Percentiles rank a stretch among this genome's conserved stretches.
Conservation (phyloP, 768 basidiomycete species). For the Amyloporia xantha region DNA sequence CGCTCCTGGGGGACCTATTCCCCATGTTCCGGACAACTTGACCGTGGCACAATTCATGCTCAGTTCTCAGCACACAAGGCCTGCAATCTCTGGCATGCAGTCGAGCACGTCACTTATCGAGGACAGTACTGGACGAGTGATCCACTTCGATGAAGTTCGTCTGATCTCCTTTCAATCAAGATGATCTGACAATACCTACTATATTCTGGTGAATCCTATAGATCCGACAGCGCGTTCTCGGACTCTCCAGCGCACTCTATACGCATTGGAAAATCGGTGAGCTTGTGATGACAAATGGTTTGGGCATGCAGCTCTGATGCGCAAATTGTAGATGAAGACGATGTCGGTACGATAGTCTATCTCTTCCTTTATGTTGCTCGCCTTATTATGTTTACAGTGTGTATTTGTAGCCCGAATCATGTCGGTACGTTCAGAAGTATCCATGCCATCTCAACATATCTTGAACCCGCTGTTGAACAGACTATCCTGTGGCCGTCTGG, state of each 20-base stretch:
- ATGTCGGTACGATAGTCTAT: slow-evolving; percentile 28
- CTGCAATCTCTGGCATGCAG: slow-evolving; percentile 27
- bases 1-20: slow-evolving; percentile 22
- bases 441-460: too few species aligned
- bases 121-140: slow-evolving; percentile 30
- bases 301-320: neutral
- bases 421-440: slow-evolving; percentile 23
- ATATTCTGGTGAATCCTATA: slow-evolving; percentile 9
- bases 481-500: slow-evolving; percentile 11
- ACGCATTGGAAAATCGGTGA: slow-evolving; percentile 28
- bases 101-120: slow-evolving; percentile 30
- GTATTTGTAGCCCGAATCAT: slow-evolving; percentile 20
- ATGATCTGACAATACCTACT: too few species aligned
- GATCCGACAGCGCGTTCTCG: slow-evolving; percentile 31
- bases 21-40: slow-evolving; percentile 41
- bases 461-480: slow-evolving; percentile 4
- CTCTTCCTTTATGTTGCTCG: too few species aligned
- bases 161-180: neutral
- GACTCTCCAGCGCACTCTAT: slow-evolving; percentile 32
- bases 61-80: slow-evolving; percentile 37
- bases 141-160: slow-evolving; percentile 32
- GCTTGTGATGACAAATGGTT: slow-evolving; percentile 10
- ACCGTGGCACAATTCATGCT: slow-evolving; percentile 51
- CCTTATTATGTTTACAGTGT: slow-evolving; percentile 9
- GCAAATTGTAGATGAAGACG: slow-evolving; percentile 34